Base-by-base conservation (phyloP, 805 yeast species). In the Candida wancherniae region DNA sequence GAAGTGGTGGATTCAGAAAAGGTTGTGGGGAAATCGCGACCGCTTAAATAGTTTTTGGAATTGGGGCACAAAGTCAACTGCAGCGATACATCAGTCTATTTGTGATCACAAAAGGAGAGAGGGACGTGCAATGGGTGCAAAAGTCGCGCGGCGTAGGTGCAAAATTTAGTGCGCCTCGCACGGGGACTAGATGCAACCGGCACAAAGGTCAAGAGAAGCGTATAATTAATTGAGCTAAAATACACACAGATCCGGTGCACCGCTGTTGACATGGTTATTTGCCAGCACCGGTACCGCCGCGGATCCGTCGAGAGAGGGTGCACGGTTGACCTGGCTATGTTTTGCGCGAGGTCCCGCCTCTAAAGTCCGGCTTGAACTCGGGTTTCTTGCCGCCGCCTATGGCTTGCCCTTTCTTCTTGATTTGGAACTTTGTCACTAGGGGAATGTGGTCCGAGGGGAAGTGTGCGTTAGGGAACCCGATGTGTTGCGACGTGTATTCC, bases 361-460 rank as follows among this genome's bases (percentile, higher is more conserved):
- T 65, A 46, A 61, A 65, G 38, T 63, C 71, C 18, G 71, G 69
- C 47, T 62, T 66, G 46, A 66, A 63, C 40, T 66, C 71, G 9
- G 65, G 58, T 49, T 61, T 57, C 41, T 55, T 58, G 28, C 36
- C 31, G 15, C 44, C 44, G 14, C 36, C 9, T 26, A 39, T 40
- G 4, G 42, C 45, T 10, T 50, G 47, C 12, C 51, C 53, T 28
- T 55, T 47, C 47, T 74, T 77, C 50, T 73, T 75, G 51, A 87
- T 75, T 48, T 78, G 84, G 50, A 90, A 80, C 54, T 80, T 77
- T 12, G 88, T 70, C 34, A 86, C 73, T 40, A 90, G 63, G n/a
- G 96, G 88, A 48, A 90, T 74, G 61, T 90, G 97, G 58, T 90
- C 97, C 28, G 95, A 84, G 15, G 97, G 96, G 63, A 81, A 83